Base-by-base conservation (phyloP, 2,329 filamentous ascomycete species). In the Fusarium sterilihyphosum region DNA sequence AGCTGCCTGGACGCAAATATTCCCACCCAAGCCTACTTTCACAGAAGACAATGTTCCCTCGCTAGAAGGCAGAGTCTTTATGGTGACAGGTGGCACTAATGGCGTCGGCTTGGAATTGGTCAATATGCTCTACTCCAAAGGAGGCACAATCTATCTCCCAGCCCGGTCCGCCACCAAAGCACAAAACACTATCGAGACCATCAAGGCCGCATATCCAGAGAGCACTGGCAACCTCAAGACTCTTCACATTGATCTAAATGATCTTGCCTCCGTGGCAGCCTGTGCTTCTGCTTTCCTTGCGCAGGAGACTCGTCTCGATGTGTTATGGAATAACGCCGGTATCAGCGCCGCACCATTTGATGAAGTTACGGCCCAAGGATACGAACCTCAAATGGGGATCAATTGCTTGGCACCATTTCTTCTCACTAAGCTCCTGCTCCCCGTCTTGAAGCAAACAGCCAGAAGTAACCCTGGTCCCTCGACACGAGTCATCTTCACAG, bases 101-200 rank as follows among this genome's bases (percentile, higher is more conserved):
- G 83, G 83, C 12, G 82, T 90, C 7, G 89, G 89, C 1, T 81
- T 84, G 13, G 87, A 90, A 71, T 80, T 91, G 8, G 81, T 81
- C 56, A 85, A 84, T 37, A 85, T 91, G 3, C 82, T 92, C 6
- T 91, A 90, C 73, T 75, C 79, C 1, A 84, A 83, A 8, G 86
- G 88, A 31, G 88, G 83, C 26, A 90, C 83, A 1, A 82, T 91
- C 10, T 91, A 90, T 35, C 3, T 65, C 1, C 59, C 63, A 1
- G 49, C 46, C n/a, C 33, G 59, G 1, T 64, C 63, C 16, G 4
- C 22, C 12, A 22, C 16, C 9, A 65, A 65, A 40, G 63, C 38
- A 33, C n/a, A 35, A 12, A 24, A 65, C 17, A 81, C 82, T 6
- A 84, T 85, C 17, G 60, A 77, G 14, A 57, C 82, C 38, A 77